These are phyloP conservation scores for Penicillium polonicum DNA, from an alignment of 2,329 filamentous ascomycete genomes.

Conservation along the genomic window DNA sequence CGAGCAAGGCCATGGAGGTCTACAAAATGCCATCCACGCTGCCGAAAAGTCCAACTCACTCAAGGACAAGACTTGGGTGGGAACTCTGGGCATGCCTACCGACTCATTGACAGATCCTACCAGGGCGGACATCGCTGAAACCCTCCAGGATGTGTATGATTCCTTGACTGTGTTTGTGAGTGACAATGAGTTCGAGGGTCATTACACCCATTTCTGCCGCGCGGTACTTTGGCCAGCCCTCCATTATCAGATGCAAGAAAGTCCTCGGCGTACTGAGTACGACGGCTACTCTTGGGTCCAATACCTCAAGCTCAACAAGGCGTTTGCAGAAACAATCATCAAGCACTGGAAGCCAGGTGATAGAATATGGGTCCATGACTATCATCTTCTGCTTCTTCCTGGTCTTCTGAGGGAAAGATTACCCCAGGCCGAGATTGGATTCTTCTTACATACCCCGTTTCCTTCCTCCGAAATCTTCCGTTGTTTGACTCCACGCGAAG, in stretches of 20 bases:
- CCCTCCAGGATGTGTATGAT: slow-evolving; percentile 74
- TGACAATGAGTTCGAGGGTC: slow-evolving; percentile 89
- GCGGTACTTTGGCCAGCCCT: slow-evolving; percentile 95
- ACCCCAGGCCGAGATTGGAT: slow-evolving; percentile 88
- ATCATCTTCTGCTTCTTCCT: slow-evolving; percentile 85
- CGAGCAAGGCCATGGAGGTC: slow-evolving; percentile 86
- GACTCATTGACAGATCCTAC: slow-evolving; percentile 74
- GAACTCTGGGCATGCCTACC: slow-evolving; percentile 88
- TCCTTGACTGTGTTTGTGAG: slow-evolving; percentile 80
- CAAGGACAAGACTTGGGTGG: slow-evolving; percentile 78
- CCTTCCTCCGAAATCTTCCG: slow-evolving; percentile 94
- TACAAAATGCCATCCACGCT: slow-evolving; percentile 83
- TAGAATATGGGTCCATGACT: slow-evolving; percentile 91
- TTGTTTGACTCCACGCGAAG: slow-evolving; percentile 77
- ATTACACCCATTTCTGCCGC: slow-evolving; percentile 95
- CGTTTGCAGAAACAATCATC: slow-evolving; percentile 83
- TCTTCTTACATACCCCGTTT: slow-evolving; percentile 92
- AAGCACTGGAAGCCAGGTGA: slow-evolving; percentile 90
- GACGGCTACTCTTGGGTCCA: slow-evolving; percentile 94
- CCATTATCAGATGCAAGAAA: slow-evolving; percentile 95
- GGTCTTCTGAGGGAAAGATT: slow-evolving; percentile 77
- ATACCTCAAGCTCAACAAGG: slow-evolving; percentile 87
- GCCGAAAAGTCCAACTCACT: slow-evolving; percentile 67
- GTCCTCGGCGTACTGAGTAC: slow-evolving; percentile 95
- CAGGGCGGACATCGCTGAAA: slow-evolving; percentile 78